These are phyloP conservation scores for Tulasnella sp. DNA, from an alignment of 768 basidiomycete species.

Conservation along the genomic window DNA sequence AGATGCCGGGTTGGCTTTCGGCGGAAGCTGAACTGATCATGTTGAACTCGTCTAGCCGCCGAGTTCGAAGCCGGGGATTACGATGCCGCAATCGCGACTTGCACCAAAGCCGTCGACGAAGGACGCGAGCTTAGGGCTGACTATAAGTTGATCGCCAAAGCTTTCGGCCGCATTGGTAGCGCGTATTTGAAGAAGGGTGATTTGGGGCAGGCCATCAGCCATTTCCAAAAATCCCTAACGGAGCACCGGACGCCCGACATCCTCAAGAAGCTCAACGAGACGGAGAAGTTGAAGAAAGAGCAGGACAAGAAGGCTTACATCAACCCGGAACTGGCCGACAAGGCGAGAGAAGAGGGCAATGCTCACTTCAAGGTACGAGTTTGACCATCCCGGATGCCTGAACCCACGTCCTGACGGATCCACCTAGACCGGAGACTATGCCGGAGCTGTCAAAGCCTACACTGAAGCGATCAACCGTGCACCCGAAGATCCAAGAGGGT, in stretches of 20 bases:
- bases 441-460: constrained; percentile 87
- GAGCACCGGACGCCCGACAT: constrained; percentile 96
- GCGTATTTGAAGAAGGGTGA: constrained; percentile 84
- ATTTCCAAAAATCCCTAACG: constrained; percentile 88
- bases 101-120: constrained; percentile 96
- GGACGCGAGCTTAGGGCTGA: constrained; percentile 90
- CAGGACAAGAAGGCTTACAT: constrained; percentile 81
- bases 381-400: background rate
- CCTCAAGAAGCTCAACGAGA: constrained; percentile 83
- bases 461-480: constrained; percentile 96
- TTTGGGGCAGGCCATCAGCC: constrained; percentile 77
- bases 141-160: constrained; percentile 95
- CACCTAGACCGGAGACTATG: constrained; percentile 73
- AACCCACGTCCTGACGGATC: background rate
- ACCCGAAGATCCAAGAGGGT: constrained; percentile 85
- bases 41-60: constrained; percentile 57
- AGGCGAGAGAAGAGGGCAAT: constrained; percentile 92
- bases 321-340: constrained; percentile 78
- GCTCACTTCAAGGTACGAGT: constrained; percentile 71
- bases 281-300: constrained; percentile 77
- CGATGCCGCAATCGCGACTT: constrained; percentile 86
- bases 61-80: constrained; percentile 94
- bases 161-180: constrained; percentile 85
- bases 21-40: background rate
- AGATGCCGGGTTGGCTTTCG: background rate